These are phyloP conservation scores for Limonium bicolor DNA, from an alignment of 148 eudicot genomes.

Conservation along the genomic window DNA sequence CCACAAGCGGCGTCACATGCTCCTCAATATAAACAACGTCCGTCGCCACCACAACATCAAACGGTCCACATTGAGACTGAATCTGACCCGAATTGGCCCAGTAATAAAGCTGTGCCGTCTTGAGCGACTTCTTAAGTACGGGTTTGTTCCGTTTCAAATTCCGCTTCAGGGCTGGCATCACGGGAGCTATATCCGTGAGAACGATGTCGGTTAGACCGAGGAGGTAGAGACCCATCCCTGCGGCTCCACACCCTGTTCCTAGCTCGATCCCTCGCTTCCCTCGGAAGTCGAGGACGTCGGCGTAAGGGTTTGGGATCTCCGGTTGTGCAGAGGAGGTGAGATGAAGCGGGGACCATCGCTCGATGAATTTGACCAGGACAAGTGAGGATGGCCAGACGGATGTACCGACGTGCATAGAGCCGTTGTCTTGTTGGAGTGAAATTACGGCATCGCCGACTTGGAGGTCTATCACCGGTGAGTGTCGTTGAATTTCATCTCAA, in stretches of 20 bases:
- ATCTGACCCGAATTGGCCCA: conserved; percentile 66
- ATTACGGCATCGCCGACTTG: conserved; percentile 27
- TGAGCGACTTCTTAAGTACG: conserved; percentile 36
- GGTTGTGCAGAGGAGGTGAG: background rate
- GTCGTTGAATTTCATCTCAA: conserved; percentile 81
- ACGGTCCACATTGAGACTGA: conserved; percentile 31
- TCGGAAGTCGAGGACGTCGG: conserved; percentile 49
- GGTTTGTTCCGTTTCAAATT: conserved; percentile 63
- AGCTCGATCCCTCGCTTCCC: conserved; percentile 58
- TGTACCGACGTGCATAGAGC: conserved; percentile 88
- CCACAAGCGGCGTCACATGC: conserved; percentile 43
- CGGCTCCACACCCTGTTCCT: conserved; percentile 85
- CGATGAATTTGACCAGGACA: conserved; percentile 82
- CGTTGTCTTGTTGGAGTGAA: conserved; percentile 72
- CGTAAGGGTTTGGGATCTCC: conserved; percentile 33
- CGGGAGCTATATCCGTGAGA: conserved; percentile 71
- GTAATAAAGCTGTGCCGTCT: conserved; percentile 46
- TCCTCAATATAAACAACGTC: conserved; percentile 88
- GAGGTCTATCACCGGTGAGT: conserved; percentile 59
- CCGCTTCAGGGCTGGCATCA: conserved; percentile 79
- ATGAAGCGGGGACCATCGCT: conserved; percentile 59
- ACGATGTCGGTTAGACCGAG: conserved; percentile 57
- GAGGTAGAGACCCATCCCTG: conserved; percentile 66
- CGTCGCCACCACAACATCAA: conserved; percentile 64
- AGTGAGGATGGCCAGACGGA: conserved; percentile 90